Evolutionary conservation across 129 eudicot species (phyloP).

Genomic region (Flaveria linearis): DNA sequence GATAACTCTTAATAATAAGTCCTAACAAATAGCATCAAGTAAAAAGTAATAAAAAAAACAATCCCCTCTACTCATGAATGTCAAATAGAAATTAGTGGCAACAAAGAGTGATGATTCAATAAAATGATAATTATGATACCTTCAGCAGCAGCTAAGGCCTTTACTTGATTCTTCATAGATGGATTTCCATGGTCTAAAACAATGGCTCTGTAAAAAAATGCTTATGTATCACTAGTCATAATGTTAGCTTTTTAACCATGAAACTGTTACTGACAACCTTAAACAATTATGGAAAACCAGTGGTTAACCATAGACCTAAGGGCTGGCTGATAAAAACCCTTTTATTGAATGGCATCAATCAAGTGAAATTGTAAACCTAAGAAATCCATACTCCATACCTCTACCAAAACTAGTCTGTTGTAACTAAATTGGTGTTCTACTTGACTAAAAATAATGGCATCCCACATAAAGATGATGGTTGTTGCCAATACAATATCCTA

Average conservation of each 20-base stretch:
- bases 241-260: no score
- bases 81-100: slow-evolving; percentile 5
- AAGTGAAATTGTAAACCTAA: slow-evolving; percentile 22
- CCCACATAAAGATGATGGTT: neutral
- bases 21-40: neutral
- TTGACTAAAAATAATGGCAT: neutral
- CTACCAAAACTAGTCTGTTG: neutral
- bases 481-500: neutral
- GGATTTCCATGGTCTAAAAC: slow-evolving; percentile 79
- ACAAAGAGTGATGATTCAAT: slow-evolving; percentile 19
- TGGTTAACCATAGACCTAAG: no score
- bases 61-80: no score
- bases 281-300: no score
- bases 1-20: neutral
- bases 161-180: slow-evolving; percentile 74
- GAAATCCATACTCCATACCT: slow-evolving; percentile 11
- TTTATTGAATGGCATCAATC: neutral
- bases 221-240: no score
- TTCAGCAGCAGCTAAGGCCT: slow-evolving; percentile 88
- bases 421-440: neutral
- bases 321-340: no score
- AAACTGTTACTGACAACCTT: no score
- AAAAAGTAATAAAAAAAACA: neutral
- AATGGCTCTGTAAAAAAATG: slow-evolving; percentile 64
- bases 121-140: slow-evolving; percentile 40